A percentile compares a stretch with the other conserved stretches of the same genome.
These are phyloP conservation scores for Avena insularis DNA, from an alignment of 176 grass and related monocot genomes.

Conservation along the genomic window DNA sequence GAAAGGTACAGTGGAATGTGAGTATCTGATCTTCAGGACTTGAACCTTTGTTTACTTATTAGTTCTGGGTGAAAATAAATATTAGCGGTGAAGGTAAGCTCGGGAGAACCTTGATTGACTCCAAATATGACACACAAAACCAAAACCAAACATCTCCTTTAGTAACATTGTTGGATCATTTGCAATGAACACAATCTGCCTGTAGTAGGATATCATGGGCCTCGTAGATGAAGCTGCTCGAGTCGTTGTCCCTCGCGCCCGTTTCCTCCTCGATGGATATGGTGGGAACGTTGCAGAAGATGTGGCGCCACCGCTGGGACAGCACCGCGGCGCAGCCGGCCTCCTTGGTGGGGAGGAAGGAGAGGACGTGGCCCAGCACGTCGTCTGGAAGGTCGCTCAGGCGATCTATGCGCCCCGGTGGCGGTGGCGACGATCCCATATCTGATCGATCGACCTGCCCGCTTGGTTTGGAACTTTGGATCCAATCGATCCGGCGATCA, in stretches of 20 bases:
- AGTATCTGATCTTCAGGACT: too few species aligned
- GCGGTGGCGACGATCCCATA: not conserved
- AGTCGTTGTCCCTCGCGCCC: not conserved
- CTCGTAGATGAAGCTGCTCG: not conserved
- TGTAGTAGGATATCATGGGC: not conserved
- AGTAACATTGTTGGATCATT: too few species aligned
- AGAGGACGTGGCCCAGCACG: slow-evolving; percentile 9
- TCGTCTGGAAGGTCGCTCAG: slow-evolving; percentile 1
- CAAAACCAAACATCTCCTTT: too few species aligned
- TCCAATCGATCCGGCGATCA: not conserved
- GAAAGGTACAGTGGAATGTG: too few species aligned
- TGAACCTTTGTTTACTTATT: too few species aligned
- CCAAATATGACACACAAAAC: too few species aligned
- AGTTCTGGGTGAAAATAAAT: too few species aligned
- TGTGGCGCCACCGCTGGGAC: not conserved
- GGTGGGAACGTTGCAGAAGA: not conserved
- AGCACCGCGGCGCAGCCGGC: not conserved
- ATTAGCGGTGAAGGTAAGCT: too few species aligned
- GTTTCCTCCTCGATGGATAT: not conserved
- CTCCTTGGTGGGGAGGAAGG: slow-evolving; percentile 20
- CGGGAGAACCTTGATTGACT: too few species aligned
- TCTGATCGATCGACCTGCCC: not conserved
- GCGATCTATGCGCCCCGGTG: not conserved
- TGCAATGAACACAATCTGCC: too few species aligned
- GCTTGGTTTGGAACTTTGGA: not conserved